Evolutionary conservation across 2,329 filamentous ascomycete genomes (phyloP), one percentile per base, ranked within the genome.

Genomic region (Fusarium drepaniforme): DNA sequence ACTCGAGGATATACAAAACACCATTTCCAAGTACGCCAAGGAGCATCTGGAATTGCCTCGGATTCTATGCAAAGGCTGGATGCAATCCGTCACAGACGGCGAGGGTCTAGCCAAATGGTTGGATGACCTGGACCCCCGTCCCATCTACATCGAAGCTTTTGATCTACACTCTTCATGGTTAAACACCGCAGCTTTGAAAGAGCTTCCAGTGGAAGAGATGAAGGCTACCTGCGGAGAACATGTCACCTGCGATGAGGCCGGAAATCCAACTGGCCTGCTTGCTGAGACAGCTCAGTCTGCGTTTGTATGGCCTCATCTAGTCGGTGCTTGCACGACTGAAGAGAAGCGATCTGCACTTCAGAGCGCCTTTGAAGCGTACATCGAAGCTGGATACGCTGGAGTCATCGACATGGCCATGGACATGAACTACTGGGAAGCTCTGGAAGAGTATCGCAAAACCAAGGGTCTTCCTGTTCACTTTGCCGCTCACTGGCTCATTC

Each of bases 381-480:
- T 84, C 30, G 77, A 80, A 0, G 84, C 84, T 3, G 88, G 88
- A 0, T 88, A 86, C 62, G 88, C 86, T 0, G 86, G 87, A 2
- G 82, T 87, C 15, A 83, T 88, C 8, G 87, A 89, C 12, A 89
- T 89, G 88, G 87, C 87, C 3, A 88, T 88, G 87, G 86, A 88
- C 53, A 83, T 86, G 23, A 84, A 82, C 35, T 82, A 83, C 0
- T 89, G 87, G 87, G 82, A 83, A 25, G 77, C 79, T 1, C 79
- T 88, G 0, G 78, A 84, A 3, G 80, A 82, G 0, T 77, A 87
- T 0, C 82, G 77, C 9, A 75, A 76, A n/a, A 80, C 82, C 2
- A 76, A 74, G 11, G 72, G 76, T 1, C 62, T 84, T 0, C 83
- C 86, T 0, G 77, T 89, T 12, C 82, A 85, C 21, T 76, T 89